These are phyloP conservation scores for Clathrus columnatus DNA, from an alignment of 768 basidiomycete species.

Conservation along the genomic window DNA sequence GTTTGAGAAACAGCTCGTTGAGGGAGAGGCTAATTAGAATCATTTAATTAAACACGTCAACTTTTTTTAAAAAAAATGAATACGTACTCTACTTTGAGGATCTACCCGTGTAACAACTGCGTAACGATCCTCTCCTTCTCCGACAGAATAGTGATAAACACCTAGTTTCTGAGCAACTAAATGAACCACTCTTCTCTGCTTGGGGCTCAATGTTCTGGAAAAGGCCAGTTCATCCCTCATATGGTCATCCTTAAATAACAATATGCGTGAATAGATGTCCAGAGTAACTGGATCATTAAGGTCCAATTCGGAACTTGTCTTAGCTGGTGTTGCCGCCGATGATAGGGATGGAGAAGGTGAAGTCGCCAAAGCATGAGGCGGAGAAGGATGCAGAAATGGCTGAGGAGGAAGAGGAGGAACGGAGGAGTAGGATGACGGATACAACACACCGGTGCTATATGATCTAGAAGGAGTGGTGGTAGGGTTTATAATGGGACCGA, in stretches of 20 bases:
- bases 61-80: neutral
- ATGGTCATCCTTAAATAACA: slow-evolving; percentile 94
- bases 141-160: slow-evolving; percentile 89
- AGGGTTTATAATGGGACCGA: slow-evolving; percentile 35
- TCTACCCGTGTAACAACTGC: slow-evolving; percentile 91
- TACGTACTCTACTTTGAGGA: slow-evolving; percentile 59
- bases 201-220: slow-evolving; percentile 74
- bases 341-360: slow-evolving; percentile 20
- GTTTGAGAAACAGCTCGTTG: slow-evolving; percentile 46
- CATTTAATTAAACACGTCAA: neutral
- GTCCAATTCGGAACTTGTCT: slow-evolving; percentile 68
- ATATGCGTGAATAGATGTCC: slow-evolving; percentile 93
- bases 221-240: slow-evolving; percentile 98
- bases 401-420: slow-evolving; percentile 33
- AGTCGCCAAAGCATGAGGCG: slow-evolving; percentile 31
- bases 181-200: slow-evolving; percentile 88
- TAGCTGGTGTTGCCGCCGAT: slow-evolving; percentile 37
- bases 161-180: slow-evolving; percentile 94
- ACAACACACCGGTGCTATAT: slow-evolving; percentile 24
- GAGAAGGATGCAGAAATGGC: slow-evolving; percentile 30
- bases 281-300: slow-evolving; percentile 92
- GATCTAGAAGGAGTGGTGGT: neutral
- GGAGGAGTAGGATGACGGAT: slow-evolving; percentile 56
- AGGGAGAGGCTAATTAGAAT: slow-evolving; percentile 1
- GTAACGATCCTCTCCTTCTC: slow-evolving; percentile 86